A percentile compares a stretch with the other conserved stretches of the same genome.
Evolutionary conservation across 1,284 basidiomycete genomes (phyloP).

Genomic region (Melampsora larici-populina): DNA sequence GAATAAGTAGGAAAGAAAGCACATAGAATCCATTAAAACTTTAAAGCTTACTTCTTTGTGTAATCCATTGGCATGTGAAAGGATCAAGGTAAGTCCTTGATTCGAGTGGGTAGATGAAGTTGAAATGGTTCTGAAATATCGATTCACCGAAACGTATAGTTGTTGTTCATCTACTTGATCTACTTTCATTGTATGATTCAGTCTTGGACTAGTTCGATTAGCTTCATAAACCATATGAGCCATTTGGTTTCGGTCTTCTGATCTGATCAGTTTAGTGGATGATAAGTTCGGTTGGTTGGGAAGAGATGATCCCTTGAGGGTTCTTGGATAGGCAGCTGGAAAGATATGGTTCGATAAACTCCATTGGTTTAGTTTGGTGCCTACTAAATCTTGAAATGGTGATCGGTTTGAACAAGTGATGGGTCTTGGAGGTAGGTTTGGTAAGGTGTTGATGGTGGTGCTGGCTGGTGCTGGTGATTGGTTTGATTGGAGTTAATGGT

Average conservation of each 20-base stretch:
- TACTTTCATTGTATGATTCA: slow-evolving; percentile 3
- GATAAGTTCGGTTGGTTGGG: slow-evolving; percentile 43
- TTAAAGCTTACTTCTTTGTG: slow-evolving; percentile 66
- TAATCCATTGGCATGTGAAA: slow-evolving; percentile 76
- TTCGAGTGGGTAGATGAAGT: slow-evolving; percentile 42
- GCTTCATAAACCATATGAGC: slow-evolving; percentile 37
- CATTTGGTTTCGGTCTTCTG: slow-evolving; percentile 46
- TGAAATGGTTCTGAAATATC: slow-evolving; percentile 43
- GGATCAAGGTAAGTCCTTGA: slow-evolving; percentile 64
- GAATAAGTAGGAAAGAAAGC: slow-evolving; percentile 3
- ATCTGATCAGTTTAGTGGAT: background rate
- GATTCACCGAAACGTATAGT: slow-evolving; percentile 61
- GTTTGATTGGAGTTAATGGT: background rate
- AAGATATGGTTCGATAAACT: slow-evolving; percentile 65
- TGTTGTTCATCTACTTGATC: slow-evolving; percentile 59
- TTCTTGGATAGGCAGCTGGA: slow-evolving; percentile 68
- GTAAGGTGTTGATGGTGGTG: background rate
- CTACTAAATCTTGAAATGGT: slow-evolving; percentile 44
- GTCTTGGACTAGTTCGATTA: slow-evolving; percentile 41
- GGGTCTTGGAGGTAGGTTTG: background rate
- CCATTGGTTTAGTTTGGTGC: slow-evolving; percentile 53
- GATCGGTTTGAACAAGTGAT: background rate
- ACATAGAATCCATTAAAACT: background rate
- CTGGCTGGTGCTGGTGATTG: background rate
- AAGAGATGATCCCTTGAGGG: slow-evolving; percentile 47